Base-by-base conservation (phyloP, 768 basidiomycete species). In the Cystofilobasidium macerans region DNA sequence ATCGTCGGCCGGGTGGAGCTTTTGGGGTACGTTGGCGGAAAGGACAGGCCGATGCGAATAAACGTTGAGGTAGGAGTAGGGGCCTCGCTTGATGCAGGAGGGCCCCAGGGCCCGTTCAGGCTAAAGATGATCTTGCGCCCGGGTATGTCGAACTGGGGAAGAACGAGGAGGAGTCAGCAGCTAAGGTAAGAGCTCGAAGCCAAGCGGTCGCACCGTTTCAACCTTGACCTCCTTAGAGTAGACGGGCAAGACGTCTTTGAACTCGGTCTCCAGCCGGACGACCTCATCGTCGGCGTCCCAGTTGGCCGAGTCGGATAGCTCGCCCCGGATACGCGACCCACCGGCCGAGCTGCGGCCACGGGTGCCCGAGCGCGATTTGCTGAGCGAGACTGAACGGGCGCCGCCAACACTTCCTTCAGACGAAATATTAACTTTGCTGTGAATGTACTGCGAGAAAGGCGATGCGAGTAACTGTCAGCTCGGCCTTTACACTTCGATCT, bases 21-120 rank as follows among this genome's bases (percentile, higher is more conserved):
- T 38, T 73, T 73, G 20, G 76, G 76, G 72, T 98, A 98, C 48
- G 83, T 82, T 28, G 83, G 80, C 0, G 94, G 92, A 72, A 97
- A 97, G 1, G 83, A 85, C 77, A 95, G 93, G 1, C 88, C 86
- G 32, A 94, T 82, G 0, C 93, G 85, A 65, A 92, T 84, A 77
- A 89, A 92, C 9, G 76, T 75, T 87, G 86, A 24, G 85, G 86
- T 14, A 85, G 86, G 0, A 81, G 83, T 64, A 86, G 86, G n/a
- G 88, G 36, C 40, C 28, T 40, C 60, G 7, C 28, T n/a, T 16
- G 51, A 26, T 5, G 45, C 57, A 26, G 43, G 53, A 24, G 53
- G 33, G 2, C 65, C 89, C 91, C 91, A 93, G 2, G 90, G 91
- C 2, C 89, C 89, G 69, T 89, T 84, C 48, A 97, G 78, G 5